Evolutionary conservation across 495 filamentous ascomycete species (phyloP), one percentile per base, ranked within the genome.

Genomic region (Neurospora pannonica): DNA sequence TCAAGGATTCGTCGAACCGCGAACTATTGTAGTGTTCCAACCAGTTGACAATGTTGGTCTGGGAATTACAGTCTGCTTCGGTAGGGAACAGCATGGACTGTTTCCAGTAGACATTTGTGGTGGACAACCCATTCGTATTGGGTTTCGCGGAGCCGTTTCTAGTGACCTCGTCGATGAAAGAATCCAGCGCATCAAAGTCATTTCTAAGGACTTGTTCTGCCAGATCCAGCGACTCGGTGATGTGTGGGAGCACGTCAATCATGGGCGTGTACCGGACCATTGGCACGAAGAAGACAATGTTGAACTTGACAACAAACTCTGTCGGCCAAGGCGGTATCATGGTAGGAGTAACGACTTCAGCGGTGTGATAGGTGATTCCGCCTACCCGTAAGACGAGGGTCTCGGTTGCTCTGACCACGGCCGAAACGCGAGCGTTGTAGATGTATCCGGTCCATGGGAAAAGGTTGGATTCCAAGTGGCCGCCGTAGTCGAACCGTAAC

Each of bases 51-150:
- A 87, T 73, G 48, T 74, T 81, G 48, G 72, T 81, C 71, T 88
- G 87, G 24, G 80, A 70, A 6, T 78, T 74, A 46, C 82, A 81
- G 78, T 87, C 82, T 15, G 62, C 72, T 60, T 81, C 76, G 8
- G 79, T 82, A 1, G 87, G 87, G 75, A 87, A 87, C 21, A 89
- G 74, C 85, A 89, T 89, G 31, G 81, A 82, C 73, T 82, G 80
- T 70, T 86, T 73, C 84, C 86, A 88, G 71, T 67, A 67, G 3
- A 67, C 28, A 9, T 67, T 67, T 15, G 31, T 36, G 3, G 54
- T 31, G 54, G 28, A 19, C 28, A 67, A 28, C 2, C 0, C 28
- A 17, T 19, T 5, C 11, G 54, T 1, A 2, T 19, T 67, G 28
- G 54, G 54, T 67, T 7, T 34, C 6, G 1, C 7, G 13, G 54